Evolutionary conservation across 108 stramenopile species (phyloP).

Genomic region (Cyclostephanos tholiformis): DNA sequence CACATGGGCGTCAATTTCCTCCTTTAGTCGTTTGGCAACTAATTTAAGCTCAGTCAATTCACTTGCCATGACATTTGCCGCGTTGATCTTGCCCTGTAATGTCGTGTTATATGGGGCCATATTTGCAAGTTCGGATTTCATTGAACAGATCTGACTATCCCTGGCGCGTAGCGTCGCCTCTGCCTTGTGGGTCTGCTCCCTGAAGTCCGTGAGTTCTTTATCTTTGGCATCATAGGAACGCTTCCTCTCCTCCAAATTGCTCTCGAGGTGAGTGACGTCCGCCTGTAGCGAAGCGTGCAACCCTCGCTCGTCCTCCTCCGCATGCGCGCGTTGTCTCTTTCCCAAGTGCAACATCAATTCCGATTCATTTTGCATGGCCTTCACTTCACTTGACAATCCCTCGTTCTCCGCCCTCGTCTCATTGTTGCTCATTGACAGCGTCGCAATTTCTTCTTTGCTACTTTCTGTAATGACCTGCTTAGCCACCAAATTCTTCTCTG

Average conservation of each 20-base stretch:
- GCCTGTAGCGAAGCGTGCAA: background rate
- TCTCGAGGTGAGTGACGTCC: background rate
- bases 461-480: background rate
- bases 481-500: background rate
- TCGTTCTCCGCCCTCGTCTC: constrained; percentile 1
- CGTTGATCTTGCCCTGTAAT: background rate
- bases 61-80: background rate
- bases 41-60: background rate
- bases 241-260: background rate
- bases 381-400: background rate
- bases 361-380: background rate
- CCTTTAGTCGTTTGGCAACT: background rate
- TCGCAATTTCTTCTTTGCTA: too few species aligned
- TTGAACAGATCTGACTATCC: background rate
- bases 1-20: background rate
- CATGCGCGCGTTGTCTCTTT: background rate
- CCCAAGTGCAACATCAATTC: background rate
- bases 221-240: background rate
- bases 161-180: background rate
- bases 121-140: background rate
- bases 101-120: background rate
- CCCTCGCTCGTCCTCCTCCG: background rate
- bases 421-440: background rate
- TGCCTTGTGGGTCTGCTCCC: background rate
- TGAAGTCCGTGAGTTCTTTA: background rate